Percentiles rank a stretch among this genome's conserved stretches.
These are phyloP conservation scores for Penicillium simplicissimum DNA, from an alignment of 495 filamentous ascomycete genomes.

Conservation along the genomic window DNA sequence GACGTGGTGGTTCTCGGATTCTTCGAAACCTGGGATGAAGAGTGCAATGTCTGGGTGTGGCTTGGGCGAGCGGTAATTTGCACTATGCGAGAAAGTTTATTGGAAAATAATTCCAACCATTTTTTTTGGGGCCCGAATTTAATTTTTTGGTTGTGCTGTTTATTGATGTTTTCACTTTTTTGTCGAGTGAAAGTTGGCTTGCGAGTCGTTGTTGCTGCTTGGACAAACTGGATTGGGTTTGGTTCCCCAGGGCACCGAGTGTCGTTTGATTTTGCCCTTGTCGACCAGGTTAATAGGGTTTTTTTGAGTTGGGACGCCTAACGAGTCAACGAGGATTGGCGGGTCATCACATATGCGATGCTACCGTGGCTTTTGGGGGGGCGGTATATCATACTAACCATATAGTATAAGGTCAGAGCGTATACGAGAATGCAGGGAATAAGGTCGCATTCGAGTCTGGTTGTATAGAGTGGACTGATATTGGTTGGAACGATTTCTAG, in stretches of 20 bases:
- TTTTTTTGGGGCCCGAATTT: not conserved
- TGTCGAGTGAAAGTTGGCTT: not conserved
- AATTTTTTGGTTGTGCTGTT: not conserved
- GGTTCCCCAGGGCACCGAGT: not conserved
- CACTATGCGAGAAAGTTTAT: not conserved
- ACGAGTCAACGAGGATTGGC: not conserved
- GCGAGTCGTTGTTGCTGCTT: not conserved
- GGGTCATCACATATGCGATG: not conserved
- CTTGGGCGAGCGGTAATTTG: not conserved
- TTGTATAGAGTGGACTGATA: not conserved
- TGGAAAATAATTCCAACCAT: not conserved
- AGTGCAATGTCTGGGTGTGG: not conserved
- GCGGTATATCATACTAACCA: not conserved
- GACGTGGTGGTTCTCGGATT: not conserved
- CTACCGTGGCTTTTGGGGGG: not conserved
- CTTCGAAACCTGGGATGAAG: not conserved
- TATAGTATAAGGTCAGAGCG: not conserved
- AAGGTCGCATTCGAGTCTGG: not conserved
- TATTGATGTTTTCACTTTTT: not conserved
- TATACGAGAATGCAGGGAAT: not conserved
- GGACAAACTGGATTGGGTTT: not conserved
- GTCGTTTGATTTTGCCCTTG: conserved; percentile 7
- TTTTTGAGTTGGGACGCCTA: conserved; percentile 4
- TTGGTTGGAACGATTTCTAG: not conserved
- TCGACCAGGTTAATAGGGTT: not conserved